Base-by-base conservation (phyloP, 768 basidiomycete genomes). In the Strobilomyces echinocephalus region DNA sequence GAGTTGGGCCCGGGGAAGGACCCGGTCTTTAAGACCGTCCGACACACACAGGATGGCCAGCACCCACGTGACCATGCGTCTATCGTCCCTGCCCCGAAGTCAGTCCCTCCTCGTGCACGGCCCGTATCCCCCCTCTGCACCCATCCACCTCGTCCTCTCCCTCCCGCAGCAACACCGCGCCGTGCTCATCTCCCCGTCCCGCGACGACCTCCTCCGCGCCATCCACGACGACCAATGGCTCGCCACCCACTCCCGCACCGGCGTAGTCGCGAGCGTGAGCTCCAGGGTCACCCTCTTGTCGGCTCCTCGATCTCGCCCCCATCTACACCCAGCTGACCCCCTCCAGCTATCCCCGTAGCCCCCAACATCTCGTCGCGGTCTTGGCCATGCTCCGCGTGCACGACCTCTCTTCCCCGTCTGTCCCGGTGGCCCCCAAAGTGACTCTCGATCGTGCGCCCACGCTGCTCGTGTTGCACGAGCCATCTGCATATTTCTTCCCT, bases 121-220 rank as follows among this genome's bases (percentile, higher is more conserved):
- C 1, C 54, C 72, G 0, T 86, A 82, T 63, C 83, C 81, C 47
- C 68, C 84, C 18, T 84, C 89, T 4, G 84, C 87, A 6, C 87
- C 87, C 4, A 71, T 91, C 45, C 82, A 87, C 57, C 73, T 90
- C 34, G 76, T 79, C 36, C 66, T 87, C 28, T 85, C 87, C 0
- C 50, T 62, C 9, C 66, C 74, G 20, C 62, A 70, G 11, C 60
- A 57, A 31, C 63, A 68, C 16, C 66, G 69, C 42, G 69, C 74
- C 0, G 50, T 89, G 18, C 63, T 88, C 47, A 60, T 88, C 28
- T 72, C 82, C 18, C 78, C 85, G 1, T 81, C 79, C 9, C 79
- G 78, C 43, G 54, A 71, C n/a, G 57, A 62, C 14, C 69, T 85
- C 52, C 62, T 70, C 11, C 51, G 67, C 0, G 68, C 73, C 20